phyloP scores from a whole-genome alignment of 352 stramenopile species.

The Phytophthora quininea region DNA sequence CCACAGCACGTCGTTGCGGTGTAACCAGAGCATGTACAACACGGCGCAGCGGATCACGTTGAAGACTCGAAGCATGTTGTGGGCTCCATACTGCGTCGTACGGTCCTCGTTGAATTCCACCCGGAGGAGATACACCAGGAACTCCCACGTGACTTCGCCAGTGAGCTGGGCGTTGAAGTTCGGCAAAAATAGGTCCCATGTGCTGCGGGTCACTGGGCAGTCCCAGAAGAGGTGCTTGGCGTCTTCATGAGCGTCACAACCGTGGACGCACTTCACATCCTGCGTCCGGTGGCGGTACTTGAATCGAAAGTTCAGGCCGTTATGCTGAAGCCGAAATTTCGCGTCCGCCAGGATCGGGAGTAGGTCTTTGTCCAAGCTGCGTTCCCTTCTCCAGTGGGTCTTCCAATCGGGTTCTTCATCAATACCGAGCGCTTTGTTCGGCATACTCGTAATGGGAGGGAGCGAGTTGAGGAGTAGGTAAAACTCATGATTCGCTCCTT shows the following conservation, averaged over 20 bases:
- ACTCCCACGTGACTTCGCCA: background rate
- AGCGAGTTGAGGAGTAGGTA: conserved; percentile 17
- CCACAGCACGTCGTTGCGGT: conserved; percentile 12
- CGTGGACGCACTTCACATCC: conserved; percentile 16
- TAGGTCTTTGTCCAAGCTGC: conserved; percentile 5
- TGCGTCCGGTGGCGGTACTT: conserved; percentile 15
- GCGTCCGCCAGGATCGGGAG: conserved; percentile 17
- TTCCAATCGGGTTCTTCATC: conserved; percentile 2
- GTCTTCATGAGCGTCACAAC: conserved; percentile 2
- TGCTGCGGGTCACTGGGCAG: background rate
- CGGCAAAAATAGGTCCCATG: conserved; percentile 1
- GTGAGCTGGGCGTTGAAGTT: background rate
- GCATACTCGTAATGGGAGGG: background rate
- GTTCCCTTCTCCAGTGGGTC: conserved; percentile 7
- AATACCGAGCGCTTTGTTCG: conserved; percentile 4
- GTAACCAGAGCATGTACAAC: conserved; percentile 18
- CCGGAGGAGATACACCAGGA: conserved; percentile 6
- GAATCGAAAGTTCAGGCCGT: conserved; percentile 10
- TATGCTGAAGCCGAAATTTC: conserved; percentile 26
- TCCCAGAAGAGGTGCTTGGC: conserved; percentile 21
- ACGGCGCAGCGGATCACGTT: conserved; percentile 21
- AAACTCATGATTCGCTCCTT: conserved; percentile 8
- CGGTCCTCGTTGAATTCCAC: background rate
- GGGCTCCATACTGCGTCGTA: background rate
- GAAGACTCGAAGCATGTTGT: conserved; percentile 27